Evolutionary conservation across 108 stramenopile species (phyloP).

Genomic region (Stephanodiscus triporus): DNA sequence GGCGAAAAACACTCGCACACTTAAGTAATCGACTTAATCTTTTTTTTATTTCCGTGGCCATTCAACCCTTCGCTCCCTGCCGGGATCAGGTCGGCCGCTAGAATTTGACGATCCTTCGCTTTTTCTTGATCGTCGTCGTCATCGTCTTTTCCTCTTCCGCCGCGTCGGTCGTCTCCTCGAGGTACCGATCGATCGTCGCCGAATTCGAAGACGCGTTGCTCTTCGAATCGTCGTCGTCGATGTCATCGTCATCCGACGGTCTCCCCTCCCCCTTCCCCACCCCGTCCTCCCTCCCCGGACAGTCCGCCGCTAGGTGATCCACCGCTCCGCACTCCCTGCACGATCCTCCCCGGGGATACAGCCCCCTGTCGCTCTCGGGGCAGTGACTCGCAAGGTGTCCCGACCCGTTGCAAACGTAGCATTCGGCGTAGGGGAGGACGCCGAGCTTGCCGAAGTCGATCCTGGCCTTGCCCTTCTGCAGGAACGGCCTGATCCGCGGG

Average conservation of each 20-base stretch:
- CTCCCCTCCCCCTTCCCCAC: constrained; percentile 6
- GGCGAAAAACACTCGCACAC: no score
- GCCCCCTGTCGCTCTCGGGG: constrained; percentile 62
- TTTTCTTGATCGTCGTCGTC: constrained; percentile 9
- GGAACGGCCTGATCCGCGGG: constrained; percentile 46
- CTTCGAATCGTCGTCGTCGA: constrained; percentile 20
- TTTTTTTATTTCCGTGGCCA: no score
- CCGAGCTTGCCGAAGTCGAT: constrained; percentile 47
- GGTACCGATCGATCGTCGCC: constrained; percentile 33
- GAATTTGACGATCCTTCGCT: constrained; percentile 36
- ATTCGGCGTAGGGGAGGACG: constrained; percentile 73
- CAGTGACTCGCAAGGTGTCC: constrained; percentile 76
- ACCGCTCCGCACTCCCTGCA: constrained; percentile 74
- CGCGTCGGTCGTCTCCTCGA: constrained; percentile 10
- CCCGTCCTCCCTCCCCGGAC: constrained; percentile 55
- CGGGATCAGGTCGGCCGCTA: neutral
- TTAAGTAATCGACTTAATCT: no score
- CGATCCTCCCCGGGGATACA: constrained; percentile 77
- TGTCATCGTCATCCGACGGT: neutral
- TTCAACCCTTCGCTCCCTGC: neutral
- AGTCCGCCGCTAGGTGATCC: constrained; percentile 60
- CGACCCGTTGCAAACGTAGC: constrained; percentile 73
- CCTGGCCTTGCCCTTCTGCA: constrained; percentile 17
- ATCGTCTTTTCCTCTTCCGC: constrained; percentile 8
- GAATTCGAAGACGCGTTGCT: constrained; percentile 13